phyloP scores from a whole-genome alignment of 1,284 basidiomycete genomes.

The Leccinum angustisporum region DNA sequence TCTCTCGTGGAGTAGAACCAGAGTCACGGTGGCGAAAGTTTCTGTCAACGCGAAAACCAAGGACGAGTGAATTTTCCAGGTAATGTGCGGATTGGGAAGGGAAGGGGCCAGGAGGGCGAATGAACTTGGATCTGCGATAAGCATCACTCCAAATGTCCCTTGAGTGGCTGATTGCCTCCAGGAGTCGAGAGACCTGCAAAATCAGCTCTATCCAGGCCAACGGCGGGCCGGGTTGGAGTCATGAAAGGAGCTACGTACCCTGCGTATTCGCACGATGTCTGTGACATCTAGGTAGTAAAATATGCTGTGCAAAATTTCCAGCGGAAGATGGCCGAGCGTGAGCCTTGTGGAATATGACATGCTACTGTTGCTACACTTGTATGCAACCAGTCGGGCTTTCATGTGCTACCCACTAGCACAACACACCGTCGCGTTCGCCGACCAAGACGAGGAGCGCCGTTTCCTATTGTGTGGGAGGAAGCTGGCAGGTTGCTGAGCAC shows the following conservation, averaged over 20 bases:
- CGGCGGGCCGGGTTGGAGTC: background rate
- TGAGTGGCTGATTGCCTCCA: slow-evolving; percentile 7
- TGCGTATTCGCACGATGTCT: background rate
- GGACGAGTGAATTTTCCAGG: slow-evolving; percentile 14
- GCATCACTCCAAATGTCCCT: slow-evolving; percentile 17
- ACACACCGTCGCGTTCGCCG: background rate
- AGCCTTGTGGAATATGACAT: background rate
- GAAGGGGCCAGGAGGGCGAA: slow-evolving; percentile 24
- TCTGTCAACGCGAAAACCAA: slow-evolving; percentile 7
- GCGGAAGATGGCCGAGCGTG: background rate
- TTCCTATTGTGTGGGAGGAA: background rate
- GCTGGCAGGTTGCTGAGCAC: too few relatives aligned
- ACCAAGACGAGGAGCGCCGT: background rate
- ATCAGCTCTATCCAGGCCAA: background rate
- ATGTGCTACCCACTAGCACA: background rate
- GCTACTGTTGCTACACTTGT: background rate
- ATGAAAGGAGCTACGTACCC: background rate
- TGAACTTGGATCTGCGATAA: slow-evolving; percentile 16
- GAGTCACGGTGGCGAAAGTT: background rate
- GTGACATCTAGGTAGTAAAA: background rate
- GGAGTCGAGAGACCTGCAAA: slow-evolving; percentile 19
- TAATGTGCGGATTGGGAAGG: slow-evolving; percentile 13
- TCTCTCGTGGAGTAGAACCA: background rate
- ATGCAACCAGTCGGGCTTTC: background rate
- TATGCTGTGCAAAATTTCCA: background rate